Percentiles rank a stretch among this genome's conserved stretches.
Conservation (phyloP, 192 early-diverging fungal genomes). For the Coemansia sp. region DNA sequence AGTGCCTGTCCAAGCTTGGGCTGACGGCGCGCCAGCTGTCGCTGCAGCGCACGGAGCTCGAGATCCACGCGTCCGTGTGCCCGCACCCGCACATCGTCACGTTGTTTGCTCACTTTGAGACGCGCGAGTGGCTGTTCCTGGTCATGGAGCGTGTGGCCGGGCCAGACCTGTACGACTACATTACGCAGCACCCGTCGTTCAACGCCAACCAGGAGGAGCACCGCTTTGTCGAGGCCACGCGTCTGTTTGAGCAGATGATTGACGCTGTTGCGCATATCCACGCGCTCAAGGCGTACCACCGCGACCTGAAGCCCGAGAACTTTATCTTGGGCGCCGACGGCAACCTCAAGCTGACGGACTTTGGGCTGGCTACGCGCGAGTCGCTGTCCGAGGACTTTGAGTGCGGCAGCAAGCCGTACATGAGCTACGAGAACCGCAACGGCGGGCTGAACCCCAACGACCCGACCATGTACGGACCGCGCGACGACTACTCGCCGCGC, state of each 20-base stretch:
- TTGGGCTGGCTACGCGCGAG: conserved; percentile 85
- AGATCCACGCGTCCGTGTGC: conserved; percentile 58
- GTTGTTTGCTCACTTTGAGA: conserved; percentile 61
- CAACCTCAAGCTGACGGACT: conserved; percentile 82
- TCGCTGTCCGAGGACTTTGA: conserved; percentile 77
- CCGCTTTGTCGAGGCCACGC: conserved; percentile 44
- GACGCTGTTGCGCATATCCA: conserved; percentile 76
- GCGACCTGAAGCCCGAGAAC: conserved; percentile 87
- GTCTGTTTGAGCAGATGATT: conserved; percentile 63
- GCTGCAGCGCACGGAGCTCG: conserved; percentile 63
- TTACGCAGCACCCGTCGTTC: conserved; percentile 46
- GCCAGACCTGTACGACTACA: conserved; percentile 52
- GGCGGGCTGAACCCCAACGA: conserved; percentile 43
- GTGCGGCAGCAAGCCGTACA: conserved; percentile 74
- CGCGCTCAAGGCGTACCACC: conserved; percentile 73
- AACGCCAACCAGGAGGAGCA: conserved; percentile 46
- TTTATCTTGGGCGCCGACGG: conserved; percentile 59
- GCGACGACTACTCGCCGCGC: conserved; percentile 55
- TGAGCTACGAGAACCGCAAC: conserved; percentile 63
- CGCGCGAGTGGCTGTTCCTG: conserved; percentile 55
- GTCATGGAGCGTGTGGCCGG: conserved; percentile 58
- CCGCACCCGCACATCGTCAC: conserved; percentile 62
- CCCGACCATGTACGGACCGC: conserved; percentile 45
- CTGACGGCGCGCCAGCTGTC: conserved; percentile 52
- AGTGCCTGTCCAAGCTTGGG: conserved; percentile 62